Evolutionary conservation across 495 filamentous ascomycete species (phyloP), one percentile per base, ranked within the genome.

Genomic region (Talaromyces borbonicus): DNA sequence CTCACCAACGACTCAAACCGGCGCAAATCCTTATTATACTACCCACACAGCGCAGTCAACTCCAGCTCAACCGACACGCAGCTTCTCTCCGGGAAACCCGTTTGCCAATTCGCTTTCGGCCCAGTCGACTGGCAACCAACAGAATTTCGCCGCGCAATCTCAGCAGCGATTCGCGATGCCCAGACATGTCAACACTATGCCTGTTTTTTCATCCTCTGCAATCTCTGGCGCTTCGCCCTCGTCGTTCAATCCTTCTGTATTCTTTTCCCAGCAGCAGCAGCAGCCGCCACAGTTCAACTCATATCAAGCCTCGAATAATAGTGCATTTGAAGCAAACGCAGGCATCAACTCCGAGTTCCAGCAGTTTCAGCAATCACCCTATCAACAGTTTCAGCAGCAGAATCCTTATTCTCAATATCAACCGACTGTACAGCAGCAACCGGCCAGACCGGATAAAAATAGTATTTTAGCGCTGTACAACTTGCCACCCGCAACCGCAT

Each of bases 401-500:
- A 46, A 45, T 30, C 51, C 46, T 53, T 60, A 55, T 55, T 49
- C 62, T 40, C 47, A 63, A 43, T 42, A 51, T 2, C 69, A 70
- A 57, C 64, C 68, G 40, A 56, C 68, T 15, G 46, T 49, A 25
- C 53, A 67, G 1, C 74, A 74, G 50, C 59, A 59, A 30, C 67
- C 72, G 1, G 64, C 65, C 18, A 74, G 73, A 23, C 61, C 76
- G 53, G 80, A 95, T 57, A 98, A 94, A 53, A 78, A 77, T 8
- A 82, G 80, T 38, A 97, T 98, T 53, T 74, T 98, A 49, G 85
- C 89, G 9, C 65, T 98, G 4, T 98, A 90, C 65, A 83, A 82
- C 59, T 73, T 87, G 44, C 78, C 84, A 12, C 84, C 87, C n/a
- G 67, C 84, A 5, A 78, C 81, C 5, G 77, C 82, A 6, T 59